Conservation (phyloP, 2,329 filamentous ascomycete species). For the Tolypocladium album region DNA sequence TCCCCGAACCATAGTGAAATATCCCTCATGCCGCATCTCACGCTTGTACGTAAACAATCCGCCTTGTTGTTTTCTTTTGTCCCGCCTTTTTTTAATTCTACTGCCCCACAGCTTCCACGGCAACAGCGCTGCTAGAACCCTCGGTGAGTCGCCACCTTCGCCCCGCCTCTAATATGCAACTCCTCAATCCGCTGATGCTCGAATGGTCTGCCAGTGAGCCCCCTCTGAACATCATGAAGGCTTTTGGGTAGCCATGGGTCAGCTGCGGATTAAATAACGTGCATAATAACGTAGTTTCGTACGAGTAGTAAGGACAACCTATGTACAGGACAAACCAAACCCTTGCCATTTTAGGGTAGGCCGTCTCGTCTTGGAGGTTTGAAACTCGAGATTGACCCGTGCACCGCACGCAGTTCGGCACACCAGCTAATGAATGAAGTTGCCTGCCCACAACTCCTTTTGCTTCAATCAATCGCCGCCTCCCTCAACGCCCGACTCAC, state of each 20-base stretch:
- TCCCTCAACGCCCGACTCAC: conserved; percentile 1
- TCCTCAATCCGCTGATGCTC: neutral
- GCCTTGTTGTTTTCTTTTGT: conserved; percentile 1
- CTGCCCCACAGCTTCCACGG: conserved; percentile 7
- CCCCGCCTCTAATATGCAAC: neutral
- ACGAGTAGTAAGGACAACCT: neutral
- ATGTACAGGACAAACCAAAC: neutral
- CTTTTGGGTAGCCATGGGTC: neutral
- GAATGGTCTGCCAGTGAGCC: no score
- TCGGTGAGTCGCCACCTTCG: neutral
- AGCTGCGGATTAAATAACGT: neutral
- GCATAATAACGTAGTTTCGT: neutral
- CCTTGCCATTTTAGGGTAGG: neutral
- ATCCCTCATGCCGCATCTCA: neutral
- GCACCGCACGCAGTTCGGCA: neutral
- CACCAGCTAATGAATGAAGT: neutral
- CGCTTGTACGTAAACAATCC: neutral
- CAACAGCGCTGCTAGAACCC: conserved; percentile 6
- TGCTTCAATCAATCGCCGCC: neutral
- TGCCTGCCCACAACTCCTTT: neutral
- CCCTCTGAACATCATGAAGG: no score
- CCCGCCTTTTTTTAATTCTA: conserved; percentile 3
- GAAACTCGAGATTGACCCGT: neutral
- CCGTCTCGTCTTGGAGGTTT: neutral
- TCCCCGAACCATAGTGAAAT: neutral